Evolutionary conservation across 164 flowering plant genomes (phyloP).

Genomic region (Magnolia officinalis): DNA sequence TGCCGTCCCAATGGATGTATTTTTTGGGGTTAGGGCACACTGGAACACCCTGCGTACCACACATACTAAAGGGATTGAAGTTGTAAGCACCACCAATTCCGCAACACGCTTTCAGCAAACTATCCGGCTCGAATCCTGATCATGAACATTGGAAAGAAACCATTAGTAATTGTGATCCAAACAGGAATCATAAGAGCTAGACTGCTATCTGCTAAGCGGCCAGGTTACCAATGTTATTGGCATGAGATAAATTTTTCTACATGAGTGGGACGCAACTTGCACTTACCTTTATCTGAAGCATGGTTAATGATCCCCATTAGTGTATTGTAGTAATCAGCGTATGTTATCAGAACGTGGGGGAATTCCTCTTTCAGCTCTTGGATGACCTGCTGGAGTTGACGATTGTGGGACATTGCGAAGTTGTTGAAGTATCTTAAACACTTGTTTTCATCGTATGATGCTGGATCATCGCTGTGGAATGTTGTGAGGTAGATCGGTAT

Average conservation of each 20-base stretch:
- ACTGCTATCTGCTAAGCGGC: too few species aligned
- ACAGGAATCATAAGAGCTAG: too few species aligned
- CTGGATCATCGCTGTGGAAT: neutral
- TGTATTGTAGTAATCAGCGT: slow-evolving; percentile 2
- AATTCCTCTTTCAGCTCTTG: slow-evolving; percentile 1
- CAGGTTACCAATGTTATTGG: too few species aligned
- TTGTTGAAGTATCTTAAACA: slow-evolving; percentile 6
- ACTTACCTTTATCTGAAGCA: neutral
- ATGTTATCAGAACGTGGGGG: neutral
- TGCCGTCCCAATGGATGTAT: slow-evolving; percentile 22
- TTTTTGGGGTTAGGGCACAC: too few species aligned
- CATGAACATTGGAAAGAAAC: too few species aligned
- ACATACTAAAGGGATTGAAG: too few species aligned
- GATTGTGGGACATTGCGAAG: slow-evolving; percentile 1
- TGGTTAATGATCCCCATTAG: neutral
- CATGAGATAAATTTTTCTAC: too few species aligned
- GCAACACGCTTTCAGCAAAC: too few species aligned
- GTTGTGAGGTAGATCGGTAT: slow-evolving; percentile 4
- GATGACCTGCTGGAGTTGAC: neutral
- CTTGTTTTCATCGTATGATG: slow-evolving; percentile 1
- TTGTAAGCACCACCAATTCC: too few species aligned
- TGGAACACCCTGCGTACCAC: too few species aligned
- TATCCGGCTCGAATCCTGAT: too few species aligned
- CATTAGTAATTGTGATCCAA: too few species aligned
- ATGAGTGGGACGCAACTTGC: neutral